These are phyloP conservation scores for Leucosporidium yakuticum DNA, from an alignment of 768 basidiomycete genomes.

Conservation along the genomic window DNA sequence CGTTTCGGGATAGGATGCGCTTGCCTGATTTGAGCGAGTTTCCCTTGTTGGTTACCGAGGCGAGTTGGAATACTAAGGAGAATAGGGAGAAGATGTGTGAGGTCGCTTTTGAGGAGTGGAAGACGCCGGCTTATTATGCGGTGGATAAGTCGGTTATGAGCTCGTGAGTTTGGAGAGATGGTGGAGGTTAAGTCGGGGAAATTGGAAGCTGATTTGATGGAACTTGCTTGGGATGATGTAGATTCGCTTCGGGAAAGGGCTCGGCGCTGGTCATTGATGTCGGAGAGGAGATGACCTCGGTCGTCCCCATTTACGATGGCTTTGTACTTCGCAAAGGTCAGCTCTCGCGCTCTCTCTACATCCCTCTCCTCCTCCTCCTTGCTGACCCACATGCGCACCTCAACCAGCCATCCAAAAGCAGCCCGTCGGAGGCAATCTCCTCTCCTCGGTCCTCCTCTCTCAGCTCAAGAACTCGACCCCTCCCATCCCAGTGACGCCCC, in stretches of 20 bases:
- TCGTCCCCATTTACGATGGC: constrained; percentile 93
- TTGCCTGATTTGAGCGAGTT: constrained; percentile 54
- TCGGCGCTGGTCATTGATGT: constrained; percentile 95
- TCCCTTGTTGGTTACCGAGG: constrained; percentile 87
- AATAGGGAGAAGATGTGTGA: constrained; percentile 93
- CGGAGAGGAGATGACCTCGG: constrained; percentile 79
- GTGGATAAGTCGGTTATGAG: constrained; percentile 90
- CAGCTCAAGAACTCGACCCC: constrained; percentile 24
- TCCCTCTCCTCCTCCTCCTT: background rate
- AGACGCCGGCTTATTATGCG: constrained; percentile 91
- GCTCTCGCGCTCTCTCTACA: constrained; percentile 1
- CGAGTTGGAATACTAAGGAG: constrained; percentile 90
- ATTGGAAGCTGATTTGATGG: background rate
- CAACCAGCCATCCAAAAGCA: constrained; percentile 60
- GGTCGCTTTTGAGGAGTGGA: constrained; percentile 94
- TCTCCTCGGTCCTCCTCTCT: constrained; percentile 56
- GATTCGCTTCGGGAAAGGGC: constrained; percentile 93
- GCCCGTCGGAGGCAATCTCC: constrained; percentile 51
- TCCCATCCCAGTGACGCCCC: constrained; percentile 63
- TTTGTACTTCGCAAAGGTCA: constrained; percentile 92
- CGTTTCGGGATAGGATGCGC: constrained; percentile 46
- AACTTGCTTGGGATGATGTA: constrained; percentile 41
- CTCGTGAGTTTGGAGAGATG: constrained; percentile 55
- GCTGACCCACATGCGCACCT: background rate
- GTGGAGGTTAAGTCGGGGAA: background rate